A percentile compares a stretch with the other conserved stretches of the same genome.
Conservation (phyloP, 1,284 basidiomycete species). For the Ustilago crameri region DNA sequence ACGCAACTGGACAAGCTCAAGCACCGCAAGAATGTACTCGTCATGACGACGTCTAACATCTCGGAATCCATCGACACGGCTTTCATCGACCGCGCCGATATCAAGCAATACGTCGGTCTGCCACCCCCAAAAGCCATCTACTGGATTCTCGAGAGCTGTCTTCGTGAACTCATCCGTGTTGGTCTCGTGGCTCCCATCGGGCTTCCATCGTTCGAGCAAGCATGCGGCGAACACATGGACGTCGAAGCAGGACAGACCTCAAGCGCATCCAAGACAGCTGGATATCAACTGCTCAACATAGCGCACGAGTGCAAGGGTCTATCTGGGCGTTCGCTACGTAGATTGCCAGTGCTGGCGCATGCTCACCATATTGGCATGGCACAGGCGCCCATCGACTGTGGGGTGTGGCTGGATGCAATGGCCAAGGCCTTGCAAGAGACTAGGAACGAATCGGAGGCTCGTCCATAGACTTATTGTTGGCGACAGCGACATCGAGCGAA, state of each 20-base stretch:
- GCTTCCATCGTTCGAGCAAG: constrained; percentile 10
- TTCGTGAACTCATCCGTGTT: constrained; percentile 81
- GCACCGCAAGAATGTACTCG: constrained; percentile 88
- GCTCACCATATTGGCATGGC: constrained; percentile 76
- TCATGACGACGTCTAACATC: constrained; percentile 97
- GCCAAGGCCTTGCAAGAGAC: constrained; percentile 27
- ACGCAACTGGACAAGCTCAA: constrained; percentile 97
- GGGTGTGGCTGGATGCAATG: constrained; percentile 55
- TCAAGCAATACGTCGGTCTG: constrained; percentile 91
- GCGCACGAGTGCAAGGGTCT: constrained; percentile 82
- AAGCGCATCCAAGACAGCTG: constrained; percentile 52
- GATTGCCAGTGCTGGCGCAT: constrained; percentile 89
- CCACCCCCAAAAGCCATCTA: constrained; percentile 91
- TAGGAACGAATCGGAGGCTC: neutral
- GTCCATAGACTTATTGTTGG: neutral
- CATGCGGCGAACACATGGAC: neutral
- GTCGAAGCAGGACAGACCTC: neutral
- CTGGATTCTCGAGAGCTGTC: constrained; percentile 86
- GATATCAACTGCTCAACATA: constrained; percentile 75
- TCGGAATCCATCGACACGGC: constrained; percentile 93
- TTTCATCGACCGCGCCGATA: constrained; percentile 95
- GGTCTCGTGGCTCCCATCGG: constrained; percentile 74
- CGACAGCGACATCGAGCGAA: neutral
- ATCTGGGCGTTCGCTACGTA: constrained; percentile 87
- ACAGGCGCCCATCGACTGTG: constrained; percentile 24